Conservation (phyloP, 2,329 filamentous ascomycete species). For the Ascochyta koolunga region DNA sequence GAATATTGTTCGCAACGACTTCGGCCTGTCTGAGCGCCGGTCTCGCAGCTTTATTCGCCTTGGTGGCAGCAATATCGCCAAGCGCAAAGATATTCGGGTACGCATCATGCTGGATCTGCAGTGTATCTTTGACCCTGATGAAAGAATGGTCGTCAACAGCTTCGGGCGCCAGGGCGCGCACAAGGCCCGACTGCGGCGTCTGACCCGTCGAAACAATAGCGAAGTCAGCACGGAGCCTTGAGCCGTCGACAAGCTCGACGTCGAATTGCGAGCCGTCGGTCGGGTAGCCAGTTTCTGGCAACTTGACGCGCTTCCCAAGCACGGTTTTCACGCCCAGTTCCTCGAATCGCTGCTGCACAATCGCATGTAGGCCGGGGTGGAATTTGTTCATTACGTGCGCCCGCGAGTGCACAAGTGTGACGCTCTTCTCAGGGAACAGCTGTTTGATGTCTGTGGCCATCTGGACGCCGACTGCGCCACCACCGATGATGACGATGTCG, state of each 20-base stretch:
- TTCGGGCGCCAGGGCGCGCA: conserved; percentile 53
- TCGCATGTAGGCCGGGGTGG: conserved; percentile 36
- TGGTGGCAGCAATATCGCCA: conserved; percentile 64
- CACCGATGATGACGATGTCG: conserved; percentile 57
- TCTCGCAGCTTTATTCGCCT: conserved; percentile 9
- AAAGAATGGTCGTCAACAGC: conserved; percentile 54
- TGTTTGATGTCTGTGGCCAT: conserved; percentile 65
- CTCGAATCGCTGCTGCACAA: conserved; percentile 55
- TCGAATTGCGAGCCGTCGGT: conserved; percentile 3
- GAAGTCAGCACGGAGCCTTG: conserved; percentile 1
- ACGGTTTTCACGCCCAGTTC: conserved; percentile 59
- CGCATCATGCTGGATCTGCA: conserved; percentile 60
- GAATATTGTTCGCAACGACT: conserved; percentile 9
- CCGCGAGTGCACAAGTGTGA: conserved; percentile 65
- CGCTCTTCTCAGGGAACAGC: conserved; percentile 61
- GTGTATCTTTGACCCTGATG: conserved; percentile 61
- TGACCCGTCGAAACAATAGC: conserved; percentile 66
- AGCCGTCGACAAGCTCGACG: conserved; percentile 3
- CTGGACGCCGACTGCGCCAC: conserved; percentile 67
- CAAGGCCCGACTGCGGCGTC: conserved; percentile 59
- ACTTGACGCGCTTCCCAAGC: neutral
- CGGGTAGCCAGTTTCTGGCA: neutral
- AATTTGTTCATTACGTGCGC: conserved; percentile 59
- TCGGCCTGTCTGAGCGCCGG: conserved; percentile 8
- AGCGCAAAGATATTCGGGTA: conserved; percentile 64